Evolutionary conservation across 169 alveolate species (phyloP), one percentile per base, ranked within the genome.

Genomic region (Theileria sp.): DNA sequence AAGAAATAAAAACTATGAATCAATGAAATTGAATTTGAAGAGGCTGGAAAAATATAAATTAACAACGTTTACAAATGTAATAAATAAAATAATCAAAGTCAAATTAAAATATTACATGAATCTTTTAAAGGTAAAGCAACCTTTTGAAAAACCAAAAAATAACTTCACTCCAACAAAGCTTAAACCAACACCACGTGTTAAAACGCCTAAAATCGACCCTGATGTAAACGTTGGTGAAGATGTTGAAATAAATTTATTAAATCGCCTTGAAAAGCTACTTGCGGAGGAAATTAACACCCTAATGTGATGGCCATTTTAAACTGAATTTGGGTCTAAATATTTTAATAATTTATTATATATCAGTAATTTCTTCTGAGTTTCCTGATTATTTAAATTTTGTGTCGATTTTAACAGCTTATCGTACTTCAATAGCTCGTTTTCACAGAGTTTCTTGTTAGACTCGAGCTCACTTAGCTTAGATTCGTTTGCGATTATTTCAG

Each of bases 251-350:
- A 68, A 73, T 25, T 65, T 79, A 73, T 72, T 79, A 19, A 17
- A 62, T 38, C 75, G 86, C 19, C 74, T 79, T 32, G 86, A 79
- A 36, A 38, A 49, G 58, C 66, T 79, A 17, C 79, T 79, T 26
- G 86, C 64, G 13, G 79, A 79, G 76, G 86, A 79, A 36, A 79
- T 79, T 77, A 70, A 79, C 2, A 79, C 72, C 75, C 67, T 79
- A 12, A 51, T 79, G 36, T 58, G 32, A 58, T 54, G 67, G 8
- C 12, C 19, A 44, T 10, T 44, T 44, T 44, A 44, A 44, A 44
- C 54, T 10, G 54, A 44, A 44, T 44, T 44, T 13, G 54, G 54
- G 12, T 44, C 54, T 44, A 44, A 44, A 44, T 44, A 44, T 44
- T 44, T 44, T 44, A 44, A 44, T 13, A 44, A 44, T 44, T 44